Conservation (phyloP, 768 basidiomycete genomes). For the Rhizopogon vulgaris region DNA sequence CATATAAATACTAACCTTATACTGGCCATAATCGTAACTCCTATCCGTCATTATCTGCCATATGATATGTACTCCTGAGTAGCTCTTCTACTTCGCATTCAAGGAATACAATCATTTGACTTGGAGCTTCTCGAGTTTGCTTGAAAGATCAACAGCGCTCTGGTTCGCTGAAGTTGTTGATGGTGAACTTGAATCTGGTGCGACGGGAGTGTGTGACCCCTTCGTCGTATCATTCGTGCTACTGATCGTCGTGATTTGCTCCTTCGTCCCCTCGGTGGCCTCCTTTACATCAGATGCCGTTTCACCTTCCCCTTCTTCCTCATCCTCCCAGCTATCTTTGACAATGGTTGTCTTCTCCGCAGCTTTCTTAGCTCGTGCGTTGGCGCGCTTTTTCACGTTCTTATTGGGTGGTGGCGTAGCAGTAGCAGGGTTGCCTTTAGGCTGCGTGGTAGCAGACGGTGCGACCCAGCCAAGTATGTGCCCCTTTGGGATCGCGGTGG, state of each 20-base stretch:
- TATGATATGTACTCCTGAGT: neutral
- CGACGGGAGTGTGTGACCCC: constrained; percentile 18
- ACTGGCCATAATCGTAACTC: constrained; percentile 4
- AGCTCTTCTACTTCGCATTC: neutral
- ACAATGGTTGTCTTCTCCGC: constrained; percentile 49
- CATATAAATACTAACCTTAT: constrained; percentile 4
- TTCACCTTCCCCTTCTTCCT: constrained; percentile 42
- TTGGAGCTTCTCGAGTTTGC: constrained; percentile 51
- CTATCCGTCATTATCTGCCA: neutral
- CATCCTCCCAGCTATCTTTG: constrained; percentile 78
- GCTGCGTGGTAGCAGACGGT: constrained; percentile 39
- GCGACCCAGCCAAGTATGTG: constrained; percentile 79
- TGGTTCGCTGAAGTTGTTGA: neutral
- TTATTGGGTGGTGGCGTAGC: constrained; percentile 50
- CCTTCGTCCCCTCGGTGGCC: constrained; percentile 18
- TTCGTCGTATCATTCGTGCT: constrained; percentile 7
- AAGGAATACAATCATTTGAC: constrained; percentile 34
- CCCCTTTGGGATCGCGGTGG: constrained; percentile 61
- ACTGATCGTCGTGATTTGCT: constrained; percentile 16
- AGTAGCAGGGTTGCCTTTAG: constrained; percentile 24
- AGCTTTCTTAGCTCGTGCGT: constrained; percentile 64
- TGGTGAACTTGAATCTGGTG: constrained; percentile 7
- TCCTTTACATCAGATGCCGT: constrained; percentile 12
- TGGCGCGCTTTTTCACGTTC: constrained; percentile 78
- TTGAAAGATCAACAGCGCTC: constrained; percentile 32